Percentiles rank a stretch among this genome's conserved stretches.
Conservation (phyloP, 768 basidiomycete genomes). For the Amyloporia xantha region DNA sequence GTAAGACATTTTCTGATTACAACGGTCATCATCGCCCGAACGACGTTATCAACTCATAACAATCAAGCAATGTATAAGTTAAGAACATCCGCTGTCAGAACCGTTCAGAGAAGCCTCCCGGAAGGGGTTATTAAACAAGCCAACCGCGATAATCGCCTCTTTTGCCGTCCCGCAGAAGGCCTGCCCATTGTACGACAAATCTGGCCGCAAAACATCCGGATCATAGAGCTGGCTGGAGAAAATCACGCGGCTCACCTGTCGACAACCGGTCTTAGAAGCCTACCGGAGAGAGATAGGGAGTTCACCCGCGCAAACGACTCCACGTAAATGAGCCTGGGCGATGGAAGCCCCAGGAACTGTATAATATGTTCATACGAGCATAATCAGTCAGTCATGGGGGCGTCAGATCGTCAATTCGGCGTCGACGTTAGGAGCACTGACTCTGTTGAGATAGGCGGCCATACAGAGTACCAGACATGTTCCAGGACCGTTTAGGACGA, state of each 20-base stretch:
- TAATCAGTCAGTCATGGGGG: background rate
- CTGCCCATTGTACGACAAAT: constrained; percentile 90
- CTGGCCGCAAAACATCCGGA: constrained; percentile 27
- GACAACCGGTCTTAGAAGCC: constrained; percentile 70
- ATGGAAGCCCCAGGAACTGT: constrained; percentile 69
- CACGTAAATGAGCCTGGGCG: constrained; percentile 76
- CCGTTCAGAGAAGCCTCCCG: too few species aligned
- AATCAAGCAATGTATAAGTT: too few species aligned
- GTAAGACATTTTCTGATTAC: too few species aligned
- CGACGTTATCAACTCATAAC: too few species aligned
- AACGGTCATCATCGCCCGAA: too few species aligned
- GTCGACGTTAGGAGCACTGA: constrained; percentile 27
- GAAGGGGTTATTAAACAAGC: constrained; percentile 44
- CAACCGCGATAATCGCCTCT: constrained; percentile 54
- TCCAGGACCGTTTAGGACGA: constrained; percentile 92
- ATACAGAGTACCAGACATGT: constrained; percentile 80
- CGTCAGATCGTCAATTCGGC: background rate
- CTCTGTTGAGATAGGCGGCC: constrained; percentile 66
- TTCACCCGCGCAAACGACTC: constrained; percentile 91
- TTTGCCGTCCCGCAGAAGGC: constrained; percentile 34
- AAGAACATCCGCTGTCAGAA: too few species aligned
- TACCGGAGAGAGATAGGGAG: constrained; percentile 78
- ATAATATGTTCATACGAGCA: constrained; percentile 7
- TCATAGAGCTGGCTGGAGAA: background rate
- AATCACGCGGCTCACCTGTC: constrained; percentile 48